These are phyloP conservation scores for Russula vinacea DNA, from an alignment of 768 basidiomycete genomes.

Conservation along the genomic window DNA sequence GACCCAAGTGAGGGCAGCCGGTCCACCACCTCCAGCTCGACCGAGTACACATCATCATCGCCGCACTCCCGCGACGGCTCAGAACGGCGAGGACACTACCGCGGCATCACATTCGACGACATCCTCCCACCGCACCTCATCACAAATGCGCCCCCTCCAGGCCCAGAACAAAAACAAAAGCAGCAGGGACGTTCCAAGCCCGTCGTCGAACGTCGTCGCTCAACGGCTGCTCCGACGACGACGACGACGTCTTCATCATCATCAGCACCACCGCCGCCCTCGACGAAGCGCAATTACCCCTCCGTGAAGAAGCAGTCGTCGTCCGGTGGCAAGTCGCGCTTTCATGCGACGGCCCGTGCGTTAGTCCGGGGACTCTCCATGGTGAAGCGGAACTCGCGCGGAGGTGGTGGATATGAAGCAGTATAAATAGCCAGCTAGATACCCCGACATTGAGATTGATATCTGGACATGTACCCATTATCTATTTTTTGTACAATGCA, in stretches of 20 bases:
- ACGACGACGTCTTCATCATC: too few relatives aligned
- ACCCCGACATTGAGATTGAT: too few relatives aligned
- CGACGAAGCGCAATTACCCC: neutral
- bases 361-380: constrained; percentile 5
- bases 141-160: constrained; percentile 13
- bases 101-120: constrained; percentile 23
- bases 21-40: neutral
- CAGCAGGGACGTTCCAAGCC: neutral
- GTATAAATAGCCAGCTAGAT: neutral
- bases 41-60: neutral
- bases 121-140: constrained; percentile 16
- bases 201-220: neutral
- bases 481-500: neutral
- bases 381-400: neutral
- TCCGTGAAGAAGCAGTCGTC: neutral
- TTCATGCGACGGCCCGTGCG: constrained; percentile 1
- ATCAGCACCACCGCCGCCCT: too few relatives aligned
- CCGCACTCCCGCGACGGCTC: neutral
- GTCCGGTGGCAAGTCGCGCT: neutral
- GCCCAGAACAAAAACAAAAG: neutral
- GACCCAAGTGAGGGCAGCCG: neutral
- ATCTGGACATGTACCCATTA: neutral
- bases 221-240: too few relatives aligned
- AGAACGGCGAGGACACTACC: constrained; percentile 2
- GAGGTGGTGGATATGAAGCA: neutral